Evolutionary conservation across 1,139 yeast genomes (phyloP).

Genomic region (Yamadazyma conglobata): DNA sequence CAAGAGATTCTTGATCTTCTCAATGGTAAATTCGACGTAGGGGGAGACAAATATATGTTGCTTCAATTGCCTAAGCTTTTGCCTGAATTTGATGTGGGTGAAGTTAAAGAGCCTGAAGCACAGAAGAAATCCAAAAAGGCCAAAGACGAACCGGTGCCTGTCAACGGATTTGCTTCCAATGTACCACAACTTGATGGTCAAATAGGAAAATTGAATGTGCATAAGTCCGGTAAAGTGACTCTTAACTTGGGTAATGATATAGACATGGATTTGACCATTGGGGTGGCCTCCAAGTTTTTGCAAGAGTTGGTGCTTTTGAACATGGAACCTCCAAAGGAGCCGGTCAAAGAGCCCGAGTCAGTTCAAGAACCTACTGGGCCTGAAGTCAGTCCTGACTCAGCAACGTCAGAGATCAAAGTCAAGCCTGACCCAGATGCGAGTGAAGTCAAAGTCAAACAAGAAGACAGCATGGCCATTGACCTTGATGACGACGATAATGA

Average conservation of each 20-base stretch:
- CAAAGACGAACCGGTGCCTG: constrained; percentile 11
- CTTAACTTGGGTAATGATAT: constrained; percentile 67
- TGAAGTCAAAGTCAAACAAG: constrained; percentile 5
- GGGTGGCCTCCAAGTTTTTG: constrained; percentile 67
- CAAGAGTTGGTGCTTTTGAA: constrained; percentile 73
- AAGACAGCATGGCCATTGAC: constrained; percentile 15
- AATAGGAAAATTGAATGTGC: constrained; percentile 70
- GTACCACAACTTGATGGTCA: constrained; percentile 41
- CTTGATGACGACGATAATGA: constrained; percentile 26
- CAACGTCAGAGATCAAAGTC: constrained; percentile 14
- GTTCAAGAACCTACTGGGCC: constrained; percentile 2
- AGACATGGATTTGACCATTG: constrained; percentile 65
- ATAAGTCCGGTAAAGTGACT: constrained; percentile 76
- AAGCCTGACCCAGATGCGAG: too few species aligned
- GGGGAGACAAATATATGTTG: constrained; percentile 35
- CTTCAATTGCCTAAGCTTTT: constrained; percentile 71
- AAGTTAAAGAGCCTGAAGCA: constrained; percentile 5
- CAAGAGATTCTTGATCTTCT: constrained; percentile 26
- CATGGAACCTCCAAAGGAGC: constrained; percentile 12
- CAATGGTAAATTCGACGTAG: constrained; percentile 21
- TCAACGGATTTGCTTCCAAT: constrained; percentile 13
- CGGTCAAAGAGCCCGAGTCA: background rate
- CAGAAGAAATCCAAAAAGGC: background rate
- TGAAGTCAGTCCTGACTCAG: constrained; percentile 17
- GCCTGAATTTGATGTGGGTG: constrained; percentile 44